Conservation (phyloP, 2,329 filamentous ascomycete genomes). For the Thelonectria olida region DNA sequence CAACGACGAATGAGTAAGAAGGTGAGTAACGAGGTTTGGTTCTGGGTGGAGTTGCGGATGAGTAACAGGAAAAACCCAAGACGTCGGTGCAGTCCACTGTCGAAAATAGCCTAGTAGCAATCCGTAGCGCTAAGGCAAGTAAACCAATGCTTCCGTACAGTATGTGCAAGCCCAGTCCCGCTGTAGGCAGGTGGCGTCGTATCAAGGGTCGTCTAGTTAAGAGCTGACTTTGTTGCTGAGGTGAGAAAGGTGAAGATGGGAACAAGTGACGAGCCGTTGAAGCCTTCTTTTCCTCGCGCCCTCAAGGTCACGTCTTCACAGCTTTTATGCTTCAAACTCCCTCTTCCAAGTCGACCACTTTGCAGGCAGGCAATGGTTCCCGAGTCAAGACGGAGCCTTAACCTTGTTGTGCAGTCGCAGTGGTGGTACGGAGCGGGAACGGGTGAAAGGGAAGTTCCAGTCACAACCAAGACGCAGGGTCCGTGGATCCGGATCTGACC, state of each 20-base stretch:
- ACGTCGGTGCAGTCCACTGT: neutral
- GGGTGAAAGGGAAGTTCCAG: neutral
- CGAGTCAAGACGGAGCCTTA: neutral
- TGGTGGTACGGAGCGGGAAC: neutral
- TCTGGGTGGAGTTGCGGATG: slow-evolving; percentile 32
- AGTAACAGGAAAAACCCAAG: slow-evolving; percentile 27
- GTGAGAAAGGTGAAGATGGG: neutral
- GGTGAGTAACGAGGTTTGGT: slow-evolving; percentile 16
- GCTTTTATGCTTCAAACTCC: neutral
- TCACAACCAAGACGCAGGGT: neutral
- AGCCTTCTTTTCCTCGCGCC: neutral
- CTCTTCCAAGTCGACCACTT: no score
- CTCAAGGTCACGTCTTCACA: neutral
- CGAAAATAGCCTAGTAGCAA: neutral
- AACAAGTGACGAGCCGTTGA: neutral
- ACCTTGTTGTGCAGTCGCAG: neutral
- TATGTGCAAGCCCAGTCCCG: no score
- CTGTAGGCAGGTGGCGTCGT: no score
- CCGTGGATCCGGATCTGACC: neutral
- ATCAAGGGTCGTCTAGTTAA: no score
- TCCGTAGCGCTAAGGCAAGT: neutral
- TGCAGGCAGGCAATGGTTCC: neutral
- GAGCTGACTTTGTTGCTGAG: neutral
- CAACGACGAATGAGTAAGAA: neutral
- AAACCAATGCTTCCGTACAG: no score